A percentile compares a stretch with the other conserved stretches of the same genome.
Conservation (phyloP, 2,329 filamentous ascomycete genomes). For the Fusarium sp. region DNA sequence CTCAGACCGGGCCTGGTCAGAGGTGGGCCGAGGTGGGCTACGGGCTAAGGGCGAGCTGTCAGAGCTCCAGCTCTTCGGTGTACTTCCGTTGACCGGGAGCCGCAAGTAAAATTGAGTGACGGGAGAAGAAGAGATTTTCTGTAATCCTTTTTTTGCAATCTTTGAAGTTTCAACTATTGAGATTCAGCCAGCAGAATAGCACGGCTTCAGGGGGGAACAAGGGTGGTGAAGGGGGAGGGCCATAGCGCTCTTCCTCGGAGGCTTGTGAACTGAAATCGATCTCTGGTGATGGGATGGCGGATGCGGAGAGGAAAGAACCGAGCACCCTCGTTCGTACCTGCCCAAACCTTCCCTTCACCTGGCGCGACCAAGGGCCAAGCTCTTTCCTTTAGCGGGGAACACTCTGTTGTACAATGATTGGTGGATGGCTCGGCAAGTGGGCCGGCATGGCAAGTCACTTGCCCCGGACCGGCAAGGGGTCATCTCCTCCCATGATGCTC, state of each 20-base stretch:
- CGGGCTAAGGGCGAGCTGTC: slow-evolving; percentile 21
- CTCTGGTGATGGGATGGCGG: slow-evolving; percentile 4
- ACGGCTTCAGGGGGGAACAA: not conserved
- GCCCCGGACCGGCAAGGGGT: slow-evolving; percentile 27
- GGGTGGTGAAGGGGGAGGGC: not conserved
- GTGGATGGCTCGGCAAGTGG: slow-evolving; percentile 22
- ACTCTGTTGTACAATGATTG: slow-evolving; percentile 30
- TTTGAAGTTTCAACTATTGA: not conserved
- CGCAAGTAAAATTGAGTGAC: slow-evolving; percentile 11
- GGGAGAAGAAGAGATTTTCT: not conserved
- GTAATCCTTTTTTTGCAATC: not conserved
- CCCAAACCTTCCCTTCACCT: slow-evolving; percentile 33
- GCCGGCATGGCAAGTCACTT: slow-evolving; percentile 5
- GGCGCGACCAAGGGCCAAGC: slow-evolving; percentile 8
- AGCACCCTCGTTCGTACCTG: slow-evolving; percentile 18
- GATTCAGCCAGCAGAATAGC: not conserved
- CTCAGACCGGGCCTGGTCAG: slow-evolving; percentile 22
- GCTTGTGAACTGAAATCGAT: slow-evolving; percentile 30
- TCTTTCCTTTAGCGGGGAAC: slow-evolving; percentile 34
- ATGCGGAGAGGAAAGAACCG: slow-evolving; percentile 32
- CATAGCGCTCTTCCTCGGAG: not conserved
- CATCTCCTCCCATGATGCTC: slow-evolving; percentile 14
- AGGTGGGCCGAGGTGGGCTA: slow-evolving; percentile 40
- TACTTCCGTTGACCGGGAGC: slow-evolving; percentile 27
- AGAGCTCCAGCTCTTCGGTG: slow-evolving; percentile 29